Percentiles rank a stretch among this genome's conserved stretches.
Evolutionary conservation across 2,329 filamentous ascomycete species (phyloP).

Genomic region (Stenocarpella maydis): DNA sequence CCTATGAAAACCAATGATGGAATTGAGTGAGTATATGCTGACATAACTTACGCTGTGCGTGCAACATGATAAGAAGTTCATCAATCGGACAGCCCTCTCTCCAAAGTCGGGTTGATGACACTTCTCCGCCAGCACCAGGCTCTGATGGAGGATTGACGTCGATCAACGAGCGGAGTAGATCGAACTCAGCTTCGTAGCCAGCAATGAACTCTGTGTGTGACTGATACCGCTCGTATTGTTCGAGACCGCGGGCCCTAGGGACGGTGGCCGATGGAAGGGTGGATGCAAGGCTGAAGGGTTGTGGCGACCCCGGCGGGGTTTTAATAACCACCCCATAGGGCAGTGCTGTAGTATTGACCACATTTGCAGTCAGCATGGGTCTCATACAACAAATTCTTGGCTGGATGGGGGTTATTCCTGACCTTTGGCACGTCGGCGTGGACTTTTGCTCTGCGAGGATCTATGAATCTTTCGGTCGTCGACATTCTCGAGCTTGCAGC

Average conservation of each 20-base stretch:
- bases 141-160: background rate
- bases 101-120: background rate
- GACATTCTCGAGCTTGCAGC: background rate
- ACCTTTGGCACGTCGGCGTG: background rate
- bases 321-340: background rate
- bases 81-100: background rate
- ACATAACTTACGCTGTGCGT: background rate
- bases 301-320: background rate
- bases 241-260: too few relatives aligned
- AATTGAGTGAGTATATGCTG: background rate
- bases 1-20: too few relatives aligned
- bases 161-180: background rate
- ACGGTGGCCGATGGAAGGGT: too few relatives aligned
- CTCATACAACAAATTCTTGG: too few relatives aligned
- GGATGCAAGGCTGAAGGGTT: background rate
- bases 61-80: background rate
- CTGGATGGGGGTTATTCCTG: background rate
- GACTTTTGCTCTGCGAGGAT: background rate
- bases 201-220: background rate
- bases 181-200: too few relatives aligned
- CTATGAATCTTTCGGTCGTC: background rate
- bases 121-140: too few relatives aligned
- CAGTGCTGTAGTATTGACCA: background rate
- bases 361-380: background rate
- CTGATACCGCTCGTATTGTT: too few relatives aligned